These are phyloP conservation scores for Cryphonectria carpinicola DNA, from an alignment of 2,329 filamentous ascomycete species.

Conservation along the genomic window DNA sequence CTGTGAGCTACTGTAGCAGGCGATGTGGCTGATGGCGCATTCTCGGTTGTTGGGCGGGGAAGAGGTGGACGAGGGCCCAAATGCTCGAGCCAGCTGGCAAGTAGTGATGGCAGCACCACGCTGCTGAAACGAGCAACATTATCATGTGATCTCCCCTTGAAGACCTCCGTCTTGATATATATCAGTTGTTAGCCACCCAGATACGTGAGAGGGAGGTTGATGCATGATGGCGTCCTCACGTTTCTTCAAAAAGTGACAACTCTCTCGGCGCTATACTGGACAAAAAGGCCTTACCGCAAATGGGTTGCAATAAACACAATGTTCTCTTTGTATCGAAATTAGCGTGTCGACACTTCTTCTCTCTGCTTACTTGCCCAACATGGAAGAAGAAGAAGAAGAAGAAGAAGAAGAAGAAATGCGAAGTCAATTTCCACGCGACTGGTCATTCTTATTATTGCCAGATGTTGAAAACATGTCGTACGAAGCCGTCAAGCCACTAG, in stretches of 20 bases:
- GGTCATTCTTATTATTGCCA: neutral
- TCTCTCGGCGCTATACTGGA: neutral
- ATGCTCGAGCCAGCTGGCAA: too few relatives aligned
- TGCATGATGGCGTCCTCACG: neutral
- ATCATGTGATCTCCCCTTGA: neutral
- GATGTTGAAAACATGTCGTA: neutral
- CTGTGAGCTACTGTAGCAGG: too few relatives aligned
- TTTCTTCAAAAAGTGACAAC: neutral
- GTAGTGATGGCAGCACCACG: neutral
- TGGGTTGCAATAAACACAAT: constrained; percentile 6
- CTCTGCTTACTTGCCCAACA: neutral
- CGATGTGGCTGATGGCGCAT: too few relatives aligned
- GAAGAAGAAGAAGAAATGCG: too few relatives aligned
- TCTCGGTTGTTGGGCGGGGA: too few relatives aligned
- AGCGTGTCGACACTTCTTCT: neutral
- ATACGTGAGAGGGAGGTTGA: too few relatives aligned
- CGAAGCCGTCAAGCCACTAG: constrained; percentile 1
- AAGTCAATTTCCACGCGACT: neutral
- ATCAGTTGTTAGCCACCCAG: neutral
- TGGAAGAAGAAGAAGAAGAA: too few relatives aligned
- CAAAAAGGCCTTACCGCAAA: constrained; percentile 5
- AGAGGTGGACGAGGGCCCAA: too few relatives aligned
- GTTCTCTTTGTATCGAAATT: neutral
- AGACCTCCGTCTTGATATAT: neutral
- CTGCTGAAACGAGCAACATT: neutral